Evolutionary conservation across 2,329 filamentous ascomycete genomes (phyloP), one percentile per base, ranked within the genome.

Genomic region (Aspergillus hortae): DNA sequence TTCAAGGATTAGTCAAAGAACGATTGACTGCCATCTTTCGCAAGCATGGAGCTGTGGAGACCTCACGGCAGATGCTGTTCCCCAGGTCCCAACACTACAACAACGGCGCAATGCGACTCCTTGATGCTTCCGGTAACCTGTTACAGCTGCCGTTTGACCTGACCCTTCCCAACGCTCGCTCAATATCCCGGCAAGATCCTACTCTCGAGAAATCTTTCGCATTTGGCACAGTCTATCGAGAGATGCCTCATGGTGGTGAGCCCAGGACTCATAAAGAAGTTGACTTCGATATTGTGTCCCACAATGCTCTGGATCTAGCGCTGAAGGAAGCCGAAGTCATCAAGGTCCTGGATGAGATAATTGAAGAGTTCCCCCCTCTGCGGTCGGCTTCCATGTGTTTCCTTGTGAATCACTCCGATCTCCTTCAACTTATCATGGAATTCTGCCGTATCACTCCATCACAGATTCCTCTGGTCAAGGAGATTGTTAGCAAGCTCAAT

Each of bases 61-160:
- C 83, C 2, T 81, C 86, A 21, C 83, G 90, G 49, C 87, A 86
- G 57, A 80, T 83, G 27, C 76, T 97, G 3, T 90, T 97, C 56
- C 94, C 94, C 1, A 82, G 87, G 42, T 95, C 92, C 1, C 79
- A 82, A 9, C 86, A 92, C 65, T 96, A 96, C 65, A 76, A 79
- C 27, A 77, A 71, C 66, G 89, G 89, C 60, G 86, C 88, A 12
- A 88, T 95, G 14, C 87, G 89, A 55, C 73, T 97, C 12, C 77
- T 99, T 23, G 90, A 96, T 67, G 79, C 85, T 1, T 89, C 86
- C 55, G 94, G 92, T 2, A 92, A 88, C n/a, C 78, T 96, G 1
- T 78, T 97, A 6, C 94, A 99, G 67, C 75, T 99, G n/a, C 94
- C 94, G 0, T 96, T 90, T 63, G 94, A 99, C 68, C 77, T 97